These are phyloP conservation scores for Lotmaria passim DNA, from an alignment of 208 protist species.

Conservation along the genomic window DNA sequence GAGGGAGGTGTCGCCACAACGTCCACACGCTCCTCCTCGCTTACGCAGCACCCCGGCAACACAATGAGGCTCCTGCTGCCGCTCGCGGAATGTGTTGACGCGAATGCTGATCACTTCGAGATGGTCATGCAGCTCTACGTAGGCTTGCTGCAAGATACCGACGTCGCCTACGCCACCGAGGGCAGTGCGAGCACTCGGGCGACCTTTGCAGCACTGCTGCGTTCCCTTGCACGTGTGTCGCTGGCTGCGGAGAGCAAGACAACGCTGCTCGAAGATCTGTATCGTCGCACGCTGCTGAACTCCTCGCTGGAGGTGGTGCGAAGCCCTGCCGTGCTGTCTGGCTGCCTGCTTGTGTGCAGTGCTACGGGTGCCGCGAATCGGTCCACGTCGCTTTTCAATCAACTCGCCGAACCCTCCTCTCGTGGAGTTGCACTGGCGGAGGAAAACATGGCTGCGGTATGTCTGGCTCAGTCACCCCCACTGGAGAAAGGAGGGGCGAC, in stretches of 20 bases:
- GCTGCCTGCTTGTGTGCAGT: slow-evolving; percentile 32
- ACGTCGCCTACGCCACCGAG: slow-evolving; percentile 36
- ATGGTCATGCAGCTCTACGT: slow-evolving; percentile 39
- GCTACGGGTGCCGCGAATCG: slow-evolving; percentile 4
- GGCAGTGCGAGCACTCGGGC: slow-evolving; percentile 3
- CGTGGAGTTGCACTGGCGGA: slow-evolving; percentile 35
- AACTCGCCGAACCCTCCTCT: slow-evolving; percentile 41
- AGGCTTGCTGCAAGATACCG: slow-evolving; percentile 40
- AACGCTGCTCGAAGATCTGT: slow-evolving; percentile 25
- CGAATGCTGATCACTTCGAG: slow-evolving; percentile 49
- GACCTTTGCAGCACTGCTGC: slow-evolving; percentile 36
- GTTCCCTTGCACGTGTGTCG: slow-evolving; percentile 38
- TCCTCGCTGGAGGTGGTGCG: slow-evolving; percentile 29
- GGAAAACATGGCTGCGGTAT: slow-evolving; percentile 40
- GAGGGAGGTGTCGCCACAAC: neutral
- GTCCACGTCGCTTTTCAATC: slow-evolving; percentile 64
- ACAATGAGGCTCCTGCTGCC: slow-evolving; percentile 34
- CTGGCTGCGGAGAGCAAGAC: slow-evolving; percentile 31
- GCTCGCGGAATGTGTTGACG: slow-evolving; percentile 41
- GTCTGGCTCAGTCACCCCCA: slow-evolving; percentile 37
- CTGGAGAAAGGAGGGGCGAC: too few species aligned
- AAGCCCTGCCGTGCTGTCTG: slow-evolving; percentile 40
- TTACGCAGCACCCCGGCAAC: neutral
- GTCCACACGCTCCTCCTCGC: neutral
- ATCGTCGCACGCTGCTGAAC: slow-evolving; percentile 29